These are phyloP conservation scores for Vigna hirtella DNA, from an alignment of 306 rosid species.

Conservation along the genomic window DNA sequence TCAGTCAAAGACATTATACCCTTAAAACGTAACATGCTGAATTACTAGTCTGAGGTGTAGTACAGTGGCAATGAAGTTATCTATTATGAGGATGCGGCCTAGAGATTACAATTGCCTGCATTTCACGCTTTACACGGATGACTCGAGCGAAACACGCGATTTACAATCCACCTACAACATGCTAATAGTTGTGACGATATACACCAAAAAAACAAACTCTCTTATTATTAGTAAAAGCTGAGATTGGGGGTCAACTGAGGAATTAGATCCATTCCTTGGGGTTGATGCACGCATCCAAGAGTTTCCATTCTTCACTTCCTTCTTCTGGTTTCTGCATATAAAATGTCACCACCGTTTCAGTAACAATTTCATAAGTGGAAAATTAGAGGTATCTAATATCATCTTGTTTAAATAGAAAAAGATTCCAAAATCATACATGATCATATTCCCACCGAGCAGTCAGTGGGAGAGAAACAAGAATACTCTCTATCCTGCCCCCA, in stretches of 20 bases:
- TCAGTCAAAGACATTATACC: background rate
- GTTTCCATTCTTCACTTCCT: constrained; percentile 99
- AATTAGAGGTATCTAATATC: background rate
- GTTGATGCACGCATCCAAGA: constrained; percentile 93
- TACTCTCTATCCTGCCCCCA: constrained; percentile 98
- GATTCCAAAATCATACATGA: constrained; percentile 66
- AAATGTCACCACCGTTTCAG: constrained; percentile 36
- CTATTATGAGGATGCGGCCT: background rate
- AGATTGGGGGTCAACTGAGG: constrained; percentile 27
- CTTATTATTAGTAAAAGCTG: background rate
- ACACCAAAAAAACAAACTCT: constrained; percentile 42
- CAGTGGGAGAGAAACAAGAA: constrained; percentile 96
- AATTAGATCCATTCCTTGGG: constrained; percentile 89
- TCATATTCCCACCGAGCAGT: constrained; percentile 97
- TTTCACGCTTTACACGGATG: constrained; percentile 34
- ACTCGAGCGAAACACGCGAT: constrained; percentile 16
- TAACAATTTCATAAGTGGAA: constrained; percentile 24
- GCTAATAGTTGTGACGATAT: constrained; percentile 39
- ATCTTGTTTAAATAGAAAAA: constrained; percentile 10
- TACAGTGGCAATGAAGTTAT: background rate
- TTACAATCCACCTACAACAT: constrained; percentile 35
- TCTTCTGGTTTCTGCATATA: constrained; percentile 87
- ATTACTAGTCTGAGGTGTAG: background rate
- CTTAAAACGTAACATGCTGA: background rate
- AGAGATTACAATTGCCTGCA: constrained; percentile 25